Evolutionary conservation across 2,329 filamentous ascomycete species (phyloP).

Genomic region (Sarocladium oryzae): DNA sequence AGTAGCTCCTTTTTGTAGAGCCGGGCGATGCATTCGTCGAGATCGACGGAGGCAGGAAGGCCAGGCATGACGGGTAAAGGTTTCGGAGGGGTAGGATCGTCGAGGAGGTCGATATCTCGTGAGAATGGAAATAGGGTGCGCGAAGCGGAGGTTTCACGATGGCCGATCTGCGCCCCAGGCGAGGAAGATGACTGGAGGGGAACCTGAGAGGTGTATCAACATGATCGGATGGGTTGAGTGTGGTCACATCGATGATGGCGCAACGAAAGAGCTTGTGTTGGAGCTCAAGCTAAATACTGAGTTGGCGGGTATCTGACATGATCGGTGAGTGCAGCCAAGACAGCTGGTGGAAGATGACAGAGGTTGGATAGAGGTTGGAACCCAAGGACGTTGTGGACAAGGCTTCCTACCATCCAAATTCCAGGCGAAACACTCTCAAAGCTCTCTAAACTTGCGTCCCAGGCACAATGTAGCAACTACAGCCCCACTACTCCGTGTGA

Average conservation of each 20-base stretch:
- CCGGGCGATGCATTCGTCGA: slow-evolving; percentile 96
- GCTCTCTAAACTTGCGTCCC: background rate
- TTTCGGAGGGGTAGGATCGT: background rate
- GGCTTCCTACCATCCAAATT: background rate
- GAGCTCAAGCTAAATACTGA: background rate
- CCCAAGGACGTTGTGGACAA: background rate
- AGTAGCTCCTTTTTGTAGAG: slow-evolving; percentile 96
- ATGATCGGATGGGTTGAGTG: slow-evolving; percentile 29
- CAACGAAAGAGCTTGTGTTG: background rate
- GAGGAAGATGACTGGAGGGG: slow-evolving; percentile 28
- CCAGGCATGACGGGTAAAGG: slow-evolving; percentile 42
- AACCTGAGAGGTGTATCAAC: slow-evolving; percentile 30
- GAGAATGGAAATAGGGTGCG: background rate
- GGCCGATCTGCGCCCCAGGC: slow-evolving; percentile 26
- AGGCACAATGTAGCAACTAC: background rate
- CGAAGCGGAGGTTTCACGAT: slow-evolving; percentile 14
- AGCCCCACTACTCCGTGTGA: too few relatives aligned
- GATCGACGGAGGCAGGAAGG: slow-evolving; percentile 83
- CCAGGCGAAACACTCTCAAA: background rate
- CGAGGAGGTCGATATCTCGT: background rate
- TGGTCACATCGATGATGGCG: slow-evolving; percentile 23
- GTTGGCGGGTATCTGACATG: background rate
- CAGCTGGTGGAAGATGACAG: background rate
- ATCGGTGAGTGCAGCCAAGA: background rate
- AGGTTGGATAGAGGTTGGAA: background rate